Percentiles rank a stretch among this genome's conserved stretches.
phyloP scores from a whole-genome alignment of 441 rosid species.

The Hura crepitans region DNA sequence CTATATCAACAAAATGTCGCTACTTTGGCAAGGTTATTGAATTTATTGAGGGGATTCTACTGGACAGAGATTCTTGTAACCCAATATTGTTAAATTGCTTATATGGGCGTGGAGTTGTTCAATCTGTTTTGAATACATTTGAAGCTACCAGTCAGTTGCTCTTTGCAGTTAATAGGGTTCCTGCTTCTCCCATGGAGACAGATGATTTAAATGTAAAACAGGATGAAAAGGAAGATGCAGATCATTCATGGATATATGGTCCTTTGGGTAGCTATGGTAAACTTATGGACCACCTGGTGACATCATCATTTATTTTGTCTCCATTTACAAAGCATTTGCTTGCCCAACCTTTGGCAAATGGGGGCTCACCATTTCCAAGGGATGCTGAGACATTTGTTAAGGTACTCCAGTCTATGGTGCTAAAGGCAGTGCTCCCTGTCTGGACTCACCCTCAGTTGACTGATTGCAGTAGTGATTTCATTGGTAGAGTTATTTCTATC shows the following conservation, averaged over 20 bases:
- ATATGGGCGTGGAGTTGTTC: slow-evolving; percentile 79
- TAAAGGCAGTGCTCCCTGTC: slow-evolving; percentile 92
- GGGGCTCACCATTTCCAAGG: slow-evolving; percentile 63
- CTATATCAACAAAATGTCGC: slow-evolving; percentile 81
- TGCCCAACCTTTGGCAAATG: slow-evolving; percentile 67
- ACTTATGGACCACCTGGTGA: slow-evolving; percentile 95
- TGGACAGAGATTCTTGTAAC: slow-evolving; percentile 94
- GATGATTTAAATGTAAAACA: slow-evolving; percentile 72
- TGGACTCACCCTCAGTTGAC: slow-evolving; percentile 87
- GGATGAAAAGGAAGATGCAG: slow-evolving; percentile 60
- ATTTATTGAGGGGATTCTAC: slow-evolving; percentile 80
- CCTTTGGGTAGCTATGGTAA: slow-evolving; percentile 86
- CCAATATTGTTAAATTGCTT: slow-evolving; percentile 79
- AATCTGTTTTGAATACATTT: slow-evolving; percentile 81
- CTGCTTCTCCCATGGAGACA: slow-evolving; percentile 90
- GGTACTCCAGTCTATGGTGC: slow-evolving; percentile 89
- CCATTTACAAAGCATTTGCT: slow-evolving; percentile 87
- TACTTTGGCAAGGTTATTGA: slow-evolving; percentile 93
- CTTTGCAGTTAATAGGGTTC: slow-evolving; percentile 62
- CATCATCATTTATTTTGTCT: slow-evolving; percentile 85
- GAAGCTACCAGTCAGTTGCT: slow-evolving; percentile 93
- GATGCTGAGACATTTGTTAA: slow-evolving; percentile 93
- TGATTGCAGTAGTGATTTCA: slow-evolving; percentile 76
- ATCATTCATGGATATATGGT: slow-evolving; percentile 89
- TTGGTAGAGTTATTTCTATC: slow-evolving; percentile 72